These are phyloP conservation scores for Huntiella abstrusa DNA, from an alignment of 2,329 filamentous ascomycete genomes.

Conservation along the genomic window DNA sequence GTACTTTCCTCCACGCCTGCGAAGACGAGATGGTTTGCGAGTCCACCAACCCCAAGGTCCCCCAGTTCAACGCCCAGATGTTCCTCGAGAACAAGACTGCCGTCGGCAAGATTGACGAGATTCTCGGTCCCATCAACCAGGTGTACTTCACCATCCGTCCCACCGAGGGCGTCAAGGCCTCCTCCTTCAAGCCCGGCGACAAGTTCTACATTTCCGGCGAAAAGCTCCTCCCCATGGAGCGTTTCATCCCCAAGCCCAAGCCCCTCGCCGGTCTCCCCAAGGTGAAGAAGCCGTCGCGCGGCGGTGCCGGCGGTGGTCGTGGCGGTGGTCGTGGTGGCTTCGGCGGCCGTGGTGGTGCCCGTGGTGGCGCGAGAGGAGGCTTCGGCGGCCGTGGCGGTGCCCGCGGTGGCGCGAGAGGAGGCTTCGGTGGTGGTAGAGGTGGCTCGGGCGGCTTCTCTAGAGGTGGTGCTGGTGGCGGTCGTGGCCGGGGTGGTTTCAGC, in stretches of 20 bases:
- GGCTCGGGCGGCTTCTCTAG: conserved; percentile 6
- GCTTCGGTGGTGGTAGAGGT: conserved; percentile 15
- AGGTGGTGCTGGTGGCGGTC: conserved; percentile 15
- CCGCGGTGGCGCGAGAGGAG: conserved; percentile 17
- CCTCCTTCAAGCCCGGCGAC: conserved; percentile 88
- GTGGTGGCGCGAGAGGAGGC: conserved; percentile 17
- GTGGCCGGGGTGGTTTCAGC: conserved; percentile 16
- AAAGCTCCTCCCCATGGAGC: conserved; percentile 86
- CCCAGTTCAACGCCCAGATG: conserved; percentile 97
- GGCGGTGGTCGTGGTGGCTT: conserved; percentile 18
- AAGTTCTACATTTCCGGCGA: conserved; percentile 93
- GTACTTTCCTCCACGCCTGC: conserved; percentile 79
- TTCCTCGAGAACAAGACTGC: conserved; percentile 97
- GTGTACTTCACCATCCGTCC: conserved; percentile 98
- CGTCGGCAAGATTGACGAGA: conserved; percentile 94
- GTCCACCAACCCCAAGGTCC: conserved; percentile 85
- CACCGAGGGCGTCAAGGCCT: conserved; percentile 84
- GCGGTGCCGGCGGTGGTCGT: conserved; percentile 27
- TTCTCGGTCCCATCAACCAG: conserved; percentile 92
- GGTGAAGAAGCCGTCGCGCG: conserved; percentile 36
- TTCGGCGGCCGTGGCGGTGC: conserved; percentile 18
- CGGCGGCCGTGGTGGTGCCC: conserved; percentile 16
- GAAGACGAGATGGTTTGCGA: conserved; percentile 98
- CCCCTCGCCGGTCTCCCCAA: conserved; percentile 36
- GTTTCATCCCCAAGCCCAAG: conserved; percentile 93